Evolutionary conservation across 352 stramenopile genomes (phyloP).

Genomic region (Phytophthora hibernalis): DNA sequence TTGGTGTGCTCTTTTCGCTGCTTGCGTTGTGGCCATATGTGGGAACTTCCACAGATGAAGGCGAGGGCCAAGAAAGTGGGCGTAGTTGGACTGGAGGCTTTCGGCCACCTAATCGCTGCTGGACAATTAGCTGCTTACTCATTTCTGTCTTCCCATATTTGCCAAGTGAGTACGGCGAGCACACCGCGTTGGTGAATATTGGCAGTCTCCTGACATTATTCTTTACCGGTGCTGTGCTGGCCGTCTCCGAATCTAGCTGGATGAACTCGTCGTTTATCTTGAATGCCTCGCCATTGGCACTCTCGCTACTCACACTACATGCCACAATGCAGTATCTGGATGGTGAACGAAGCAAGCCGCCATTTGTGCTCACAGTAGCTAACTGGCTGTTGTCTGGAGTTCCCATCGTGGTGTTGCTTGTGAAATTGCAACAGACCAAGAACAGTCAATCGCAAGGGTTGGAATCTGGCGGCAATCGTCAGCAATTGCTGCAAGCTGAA

Average conservation of each 20-base stretch:
- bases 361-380: conserved; percentile 50
- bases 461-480: conserved; percentile 13
- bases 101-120: conserved; percentile 35
- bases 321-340: conserved; percentile 65
- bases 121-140: conserved; percentile 59
- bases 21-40: conserved; percentile 60
- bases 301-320: conserved; percentile 54
- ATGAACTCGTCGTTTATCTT: conserved; percentile 19
- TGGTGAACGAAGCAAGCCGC: conserved; percentile 59
- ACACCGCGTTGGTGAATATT: conserved; percentile 65
- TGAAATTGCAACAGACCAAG: conserved; percentile 19
- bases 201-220: conserved; percentile 44
- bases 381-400: conserved; percentile 65
- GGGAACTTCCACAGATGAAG: conserved; percentile 12
- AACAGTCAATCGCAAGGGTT: neutral
- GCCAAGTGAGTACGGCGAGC: conserved; percentile 76
- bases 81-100: conserved; percentile 1
- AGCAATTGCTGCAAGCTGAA: conserved; percentile 8
- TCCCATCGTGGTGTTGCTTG: conserved; percentile 49
- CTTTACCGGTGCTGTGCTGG: conserved; percentile 14
- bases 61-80: neutral
- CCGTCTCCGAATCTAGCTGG: neutral
- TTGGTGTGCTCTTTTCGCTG: conserved; percentile 68
- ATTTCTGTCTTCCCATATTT: conserved; percentile 81
- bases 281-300: conserved; percentile 28